Evolutionary conservation across 257 asterid species (phyloP).

Genomic region (Eucommia ulmoides): DNA sequence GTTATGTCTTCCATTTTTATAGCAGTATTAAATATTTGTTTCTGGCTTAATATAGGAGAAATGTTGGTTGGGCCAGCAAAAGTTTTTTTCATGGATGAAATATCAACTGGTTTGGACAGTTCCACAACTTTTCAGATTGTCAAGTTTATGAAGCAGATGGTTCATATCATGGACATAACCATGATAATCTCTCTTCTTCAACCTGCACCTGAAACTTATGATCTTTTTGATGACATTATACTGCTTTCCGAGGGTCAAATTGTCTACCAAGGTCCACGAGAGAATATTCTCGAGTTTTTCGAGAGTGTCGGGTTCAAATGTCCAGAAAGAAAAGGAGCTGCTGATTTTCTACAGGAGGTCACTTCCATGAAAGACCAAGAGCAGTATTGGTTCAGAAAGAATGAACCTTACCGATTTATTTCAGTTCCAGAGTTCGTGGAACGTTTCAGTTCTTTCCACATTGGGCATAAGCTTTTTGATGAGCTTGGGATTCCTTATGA

Average conservation of each 20-base stretch:
- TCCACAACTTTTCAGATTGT: neutral
- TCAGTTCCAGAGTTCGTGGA: neutral
- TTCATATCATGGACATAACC: neutral
- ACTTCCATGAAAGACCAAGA: neutral
- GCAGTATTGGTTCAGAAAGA: neutral
- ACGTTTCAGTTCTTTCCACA: neutral
- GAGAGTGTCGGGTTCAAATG: slow-evolving; percentile 2
- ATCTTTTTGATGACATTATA: slow-evolving; percentile 1
- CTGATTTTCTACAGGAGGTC: slow-evolving; percentile 1
- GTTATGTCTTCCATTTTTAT: neutral
- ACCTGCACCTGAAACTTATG: slow-evolving; percentile 3
- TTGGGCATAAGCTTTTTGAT: neutral
- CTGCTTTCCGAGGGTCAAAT: neutral
- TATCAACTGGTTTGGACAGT: slow-evolving; percentile 1
- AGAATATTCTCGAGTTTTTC: neutral
- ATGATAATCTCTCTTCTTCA: slow-evolving; percentile 1
- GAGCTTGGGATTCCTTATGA: neutral
- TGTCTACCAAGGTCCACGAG: slow-evolving; percentile 1
- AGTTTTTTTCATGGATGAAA: slow-evolving; percentile 2
- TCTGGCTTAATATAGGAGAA: neutral
- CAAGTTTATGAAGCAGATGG: slow-evolving; percentile 3
- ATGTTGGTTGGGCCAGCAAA: slow-evolving; percentile 3
- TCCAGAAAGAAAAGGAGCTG: neutral
- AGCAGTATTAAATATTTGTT: neutral
- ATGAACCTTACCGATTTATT: neutral